Evolutionary conservation across 306 rosid species (phyloP), one percentile per base, ranked within the genome.

Genomic region (Hylodesmum podocarpum): DNA sequence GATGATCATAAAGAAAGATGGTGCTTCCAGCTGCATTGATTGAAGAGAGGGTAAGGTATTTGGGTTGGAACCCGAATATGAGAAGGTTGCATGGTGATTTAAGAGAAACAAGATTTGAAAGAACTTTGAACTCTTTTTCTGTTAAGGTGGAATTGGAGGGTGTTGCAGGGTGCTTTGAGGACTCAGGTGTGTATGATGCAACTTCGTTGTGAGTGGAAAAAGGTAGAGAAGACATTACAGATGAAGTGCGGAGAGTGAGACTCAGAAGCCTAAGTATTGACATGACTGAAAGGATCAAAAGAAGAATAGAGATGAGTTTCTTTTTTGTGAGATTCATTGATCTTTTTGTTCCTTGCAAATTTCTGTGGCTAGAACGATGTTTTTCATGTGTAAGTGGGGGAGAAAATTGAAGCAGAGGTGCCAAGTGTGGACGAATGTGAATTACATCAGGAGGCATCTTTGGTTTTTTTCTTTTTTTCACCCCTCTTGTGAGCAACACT

Each of bases 51-150:
- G 57, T 16, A 8, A 86, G 85, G 74, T 87, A 87, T 73, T 90
- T 88, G 7, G 84, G 76, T 36, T 90, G 88, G 21, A 91, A 64
- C 76, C 98, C 97, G n/a, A 94, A 91, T 71, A 94, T 70, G 43
- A 94, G 97, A 55, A 94, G 87, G 86, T 91, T 94, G 88, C 97
- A 91, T 50, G 97, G 96, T 29, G 87, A 65, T 80, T 76, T 94
- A 10, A 71, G 73, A 50, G 88, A 70, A 64, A 94, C 81, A 73
- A 94, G 86, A 51, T 83, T 53, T 53, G 73, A 82, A 2, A 94
- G 82, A 72, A 87, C 85, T 54, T 55, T 84, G 86, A 86, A 87
- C 84, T 91, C 96, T 77, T 90, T 91, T 68, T 87, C 79, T 8
- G 82, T 65, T 46, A 91, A 74, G 39, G 28, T 4, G 19, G 61